Base-by-base conservation (phyloP, 768 basidiomycete genomes). In the Suillus plorans region DNA sequence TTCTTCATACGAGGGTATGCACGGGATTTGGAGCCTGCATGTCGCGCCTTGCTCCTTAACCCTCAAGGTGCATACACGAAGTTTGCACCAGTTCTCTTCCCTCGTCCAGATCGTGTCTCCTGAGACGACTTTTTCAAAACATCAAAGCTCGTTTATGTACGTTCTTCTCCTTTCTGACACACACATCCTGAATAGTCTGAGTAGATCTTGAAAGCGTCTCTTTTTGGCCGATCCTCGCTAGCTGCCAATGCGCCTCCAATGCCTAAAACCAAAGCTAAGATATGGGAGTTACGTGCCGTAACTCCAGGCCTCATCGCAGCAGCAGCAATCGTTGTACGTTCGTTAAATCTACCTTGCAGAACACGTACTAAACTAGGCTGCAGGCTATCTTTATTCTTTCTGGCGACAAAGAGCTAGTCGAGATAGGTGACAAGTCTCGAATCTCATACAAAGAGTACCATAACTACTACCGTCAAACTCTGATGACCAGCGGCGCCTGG, bases 381-480 rank as follows among this genome's bases (percentile, higher is more conserved):
- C 47, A 47, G 28, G 28, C 28, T 31, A 31, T 31, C 28, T 47
- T 47, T 22, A 5, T 47, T 47, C 42, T 60, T n/a, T 64, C 63
- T 7, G 57, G 57, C 7, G 44, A 64, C 41, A 37, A 50, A 16
- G 41, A 41, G 18, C 57, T 64, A 18, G 36, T 22, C 1, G 18
- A 63, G 16, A 44, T 20, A 16, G 55, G 63, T 6, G n/a, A 58
- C 5, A 56, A 58, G 16, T 22, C 63, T 7, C 20, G 14, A 42
- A 63, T 59, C 56, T 6, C 31, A 13, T 63, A 63, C 52, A n/a
- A 44, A 6, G 55, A 58, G 36, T 63, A 44, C 14, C 55, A 63
- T 16, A 58, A 56, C 55, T 63, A 58, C 5, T 58, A 63, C 9
- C 14, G n/a, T 41, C 61, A 50, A 50, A 8, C 25, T 4, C 25